phyloP scores from a whole-genome alignment of 805 yeast genomes.

The Schizosaccharomyces octosporus region DNA sequence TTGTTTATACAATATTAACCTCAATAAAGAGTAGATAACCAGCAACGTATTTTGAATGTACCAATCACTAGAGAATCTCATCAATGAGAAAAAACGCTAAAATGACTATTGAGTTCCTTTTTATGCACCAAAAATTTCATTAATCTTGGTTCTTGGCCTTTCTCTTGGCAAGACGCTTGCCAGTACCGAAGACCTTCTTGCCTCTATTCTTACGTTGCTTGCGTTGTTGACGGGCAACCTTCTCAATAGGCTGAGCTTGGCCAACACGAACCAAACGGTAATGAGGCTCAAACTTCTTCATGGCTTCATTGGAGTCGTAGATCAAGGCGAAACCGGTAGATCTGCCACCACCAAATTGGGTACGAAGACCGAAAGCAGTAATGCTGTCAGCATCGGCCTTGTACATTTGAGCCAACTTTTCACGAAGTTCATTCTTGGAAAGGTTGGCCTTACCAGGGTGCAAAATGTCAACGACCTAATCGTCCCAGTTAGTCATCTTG shows the following conservation, averaged over 20 bases:
- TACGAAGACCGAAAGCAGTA: constrained; percentile 97
- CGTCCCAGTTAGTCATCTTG: neutral
- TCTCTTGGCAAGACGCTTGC: constrained; percentile 19
- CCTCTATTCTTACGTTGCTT: constrained; percentile 17
- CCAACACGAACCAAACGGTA: constrained; percentile 99
- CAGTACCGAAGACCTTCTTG: constrained; percentile 97
- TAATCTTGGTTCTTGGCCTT: neutral
- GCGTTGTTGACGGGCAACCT: constrained; percentile 97
- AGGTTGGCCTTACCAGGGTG: constrained; percentile 99
- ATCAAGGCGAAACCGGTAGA: constrained; percentile 97
- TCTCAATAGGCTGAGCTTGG: constrained; percentile 83
- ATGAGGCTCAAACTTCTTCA: constrained; percentile 95
- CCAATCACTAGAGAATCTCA: too few relatives aligned
- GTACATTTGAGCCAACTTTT: constrained; percentile 67
- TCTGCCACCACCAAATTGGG: constrained; percentile 98
- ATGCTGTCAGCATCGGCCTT: constrained; percentile 81
- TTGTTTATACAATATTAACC: too few relatives aligned
- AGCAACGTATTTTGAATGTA: too few relatives aligned
- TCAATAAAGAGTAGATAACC: too few relatives aligned
- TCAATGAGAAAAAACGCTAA: too few relatives aligned
- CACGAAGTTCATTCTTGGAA: constrained; percentile 97
- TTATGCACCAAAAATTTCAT: neutral
- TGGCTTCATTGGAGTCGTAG: constrained; percentile 92
- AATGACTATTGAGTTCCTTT: neutral
- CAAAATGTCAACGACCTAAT: constrained; percentile 59